phyloP scores from a whole-genome alignment of 169 alveolate species.

The Cryptosporidium baileyi region DNA sequence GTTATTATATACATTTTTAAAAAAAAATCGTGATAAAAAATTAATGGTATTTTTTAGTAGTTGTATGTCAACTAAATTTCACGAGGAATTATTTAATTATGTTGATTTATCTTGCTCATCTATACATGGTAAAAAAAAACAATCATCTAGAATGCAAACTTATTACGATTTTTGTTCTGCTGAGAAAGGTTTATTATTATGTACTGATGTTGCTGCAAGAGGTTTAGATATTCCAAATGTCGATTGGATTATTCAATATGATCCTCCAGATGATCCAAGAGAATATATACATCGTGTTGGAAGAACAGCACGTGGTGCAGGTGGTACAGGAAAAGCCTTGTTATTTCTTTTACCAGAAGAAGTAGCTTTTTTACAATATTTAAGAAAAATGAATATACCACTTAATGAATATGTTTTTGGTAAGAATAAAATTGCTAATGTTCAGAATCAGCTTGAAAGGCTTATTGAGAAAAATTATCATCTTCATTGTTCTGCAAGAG shows the following conservation, averaged over 20 bases:
- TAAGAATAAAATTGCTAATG: slow-evolving; percentile 93
- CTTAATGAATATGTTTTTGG: slow-evolving; percentile 97
- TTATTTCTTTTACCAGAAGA: slow-evolving; percentile 97
- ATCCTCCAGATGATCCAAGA: slow-evolving; percentile 99
- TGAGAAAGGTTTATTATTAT: slow-evolving; percentile 91
- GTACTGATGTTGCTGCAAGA: slow-evolving; percentile 99
- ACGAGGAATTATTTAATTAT: slow-evolving; percentile 95
- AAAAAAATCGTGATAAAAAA: slow-evolving; percentile 92
- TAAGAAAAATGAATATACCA: slow-evolving; percentile 90
- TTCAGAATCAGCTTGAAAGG: slow-evolving; percentile 94
- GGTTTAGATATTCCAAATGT: slow-evolving; percentile 99
- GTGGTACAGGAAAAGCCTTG: slow-evolving; percentile 94
- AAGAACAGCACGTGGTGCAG: slow-evolving; percentile 98
- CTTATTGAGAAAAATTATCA: slow-evolving; percentile 96
- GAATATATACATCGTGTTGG: slow-evolving; percentile 99
- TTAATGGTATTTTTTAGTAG: slow-evolving; percentile 98
- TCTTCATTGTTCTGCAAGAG: slow-evolving; percentile 94
- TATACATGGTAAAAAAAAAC: slow-evolving; percentile 97
- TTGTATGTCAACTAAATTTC: slow-evolving; percentile 97
- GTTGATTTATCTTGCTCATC: slow-evolving; percentile 95
- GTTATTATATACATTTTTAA: slow-evolving; percentile 94
- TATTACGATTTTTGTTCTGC: slow-evolving; percentile 94
- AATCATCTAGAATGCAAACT: slow-evolving; percentile 92
- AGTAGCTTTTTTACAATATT: slow-evolving; percentile 90
- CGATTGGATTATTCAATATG: slow-evolving; percentile 99